Evolutionary conservation across 768 basidiomycete genomes (phyloP), one percentile per base, ranked within the genome.

Genomic region (Tricholoma bakamatsutake): DNA sequence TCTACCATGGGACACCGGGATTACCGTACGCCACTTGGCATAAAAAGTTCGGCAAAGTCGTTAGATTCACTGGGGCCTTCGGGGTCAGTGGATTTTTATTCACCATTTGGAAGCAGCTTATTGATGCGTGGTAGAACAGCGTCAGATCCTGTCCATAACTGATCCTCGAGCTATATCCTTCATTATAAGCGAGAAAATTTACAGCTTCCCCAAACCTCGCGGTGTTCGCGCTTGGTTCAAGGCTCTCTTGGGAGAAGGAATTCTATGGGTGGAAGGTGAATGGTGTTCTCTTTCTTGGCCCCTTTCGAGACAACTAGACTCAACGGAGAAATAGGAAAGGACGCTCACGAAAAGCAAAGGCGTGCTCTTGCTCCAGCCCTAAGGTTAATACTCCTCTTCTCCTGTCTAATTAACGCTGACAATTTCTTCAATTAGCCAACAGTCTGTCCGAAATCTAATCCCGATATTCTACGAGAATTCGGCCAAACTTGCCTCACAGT

Each of bases 201-300:
- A 84, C 62, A 69, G 68, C 34, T 85, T 85, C 60, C 84, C 84
- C 3, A 85, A 85, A 66, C 81, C 84, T 8, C 67, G 72, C 48
- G 84, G 84, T 21, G 83, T 84, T 17, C 76, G 84, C 57, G 77
- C 76, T 13, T 86, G 84, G 84, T 85, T 85, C 62, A 74, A 74
- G 55, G 78, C 78, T 31, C 76, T 82, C 1, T 71, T 84, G 5
- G 84, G 84, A 11, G 76, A 84, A 66, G 83, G 84, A 18, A 80
- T 86, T 54, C 78, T 85, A 21, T 84, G 82, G 79, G 75, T 83
- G 10, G 84, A 86, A 78, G 84, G 84, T 79, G 51, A 42, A 46
- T 24, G 24, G 10, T 27, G 4, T 27, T 10, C 12, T 13, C 1
- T 45, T 27, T 24, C 8, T 13, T 4, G 7, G 6, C n/a, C 30